phyloP scores from a whole-genome alignment of 1,284 basidiomycete genomes.

The Cryptococcus depauperatus region DNA sequence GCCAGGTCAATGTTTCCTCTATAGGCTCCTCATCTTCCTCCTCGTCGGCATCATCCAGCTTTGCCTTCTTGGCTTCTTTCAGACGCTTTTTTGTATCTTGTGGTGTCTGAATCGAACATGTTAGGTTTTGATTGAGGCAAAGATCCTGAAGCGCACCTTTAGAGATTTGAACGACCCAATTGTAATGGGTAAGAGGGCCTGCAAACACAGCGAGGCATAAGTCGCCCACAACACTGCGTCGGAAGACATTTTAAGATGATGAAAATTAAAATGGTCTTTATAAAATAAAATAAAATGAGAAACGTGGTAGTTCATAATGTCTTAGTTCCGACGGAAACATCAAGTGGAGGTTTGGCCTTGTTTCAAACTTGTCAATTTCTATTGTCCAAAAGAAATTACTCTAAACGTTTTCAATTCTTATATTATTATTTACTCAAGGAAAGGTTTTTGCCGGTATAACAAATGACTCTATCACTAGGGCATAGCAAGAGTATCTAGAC shows the following conservation, averaged over 20 bases:
- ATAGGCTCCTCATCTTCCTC: constrained; percentile 30
- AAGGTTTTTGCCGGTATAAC: no score
- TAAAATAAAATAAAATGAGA: no score
- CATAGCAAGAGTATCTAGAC: no score
- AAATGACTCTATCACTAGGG: no score
- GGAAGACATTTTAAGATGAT: constrained; percentile 6
- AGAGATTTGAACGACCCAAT: constrained; percentile 43
- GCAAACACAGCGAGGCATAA: constrained; percentile 32
- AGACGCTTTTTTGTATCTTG: constrained; percentile 18
- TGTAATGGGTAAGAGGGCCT: constrained; percentile 42
- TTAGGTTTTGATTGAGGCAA: constrained; percentile 5
- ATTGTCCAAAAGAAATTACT: no score
- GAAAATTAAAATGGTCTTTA: no score
- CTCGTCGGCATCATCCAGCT: constrained; percentile 26
- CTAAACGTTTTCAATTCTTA: no score
- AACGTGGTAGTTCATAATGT: no score
- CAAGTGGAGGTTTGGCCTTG: no score
- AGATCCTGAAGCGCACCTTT: constrained; percentile 25
- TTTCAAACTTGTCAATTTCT: no score
- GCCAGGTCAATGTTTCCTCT: constrained; percentile 39
- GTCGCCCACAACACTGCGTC: constrained; percentile 14
- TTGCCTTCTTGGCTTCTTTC: constrained; percentile 7
- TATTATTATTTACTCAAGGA: no score
- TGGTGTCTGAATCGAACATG: constrained; percentile 27
- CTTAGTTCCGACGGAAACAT: no score